Evolutionary conservation across 2,329 filamentous ascomycete genomes (phyloP).

Genomic region (Boeremia lycopersici): DNA sequence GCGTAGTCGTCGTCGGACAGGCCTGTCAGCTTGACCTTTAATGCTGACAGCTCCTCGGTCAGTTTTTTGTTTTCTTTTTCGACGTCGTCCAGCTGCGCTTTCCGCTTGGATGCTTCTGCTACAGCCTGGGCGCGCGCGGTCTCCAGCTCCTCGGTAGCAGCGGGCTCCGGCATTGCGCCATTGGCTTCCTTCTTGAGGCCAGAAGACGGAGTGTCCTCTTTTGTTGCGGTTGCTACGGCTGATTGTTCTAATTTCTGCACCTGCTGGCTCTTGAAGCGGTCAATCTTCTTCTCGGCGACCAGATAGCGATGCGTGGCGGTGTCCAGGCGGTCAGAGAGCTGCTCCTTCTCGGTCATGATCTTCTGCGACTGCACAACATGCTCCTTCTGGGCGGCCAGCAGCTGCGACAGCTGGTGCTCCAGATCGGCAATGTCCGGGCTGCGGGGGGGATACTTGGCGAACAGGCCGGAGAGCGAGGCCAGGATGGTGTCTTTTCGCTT

Average conservation of each 20-base stretch:
- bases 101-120: slow-evolving; percentile 79
- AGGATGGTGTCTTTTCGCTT: slow-evolving; percentile 78
- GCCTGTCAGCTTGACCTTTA: slow-evolving; percentile 71
- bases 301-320: slow-evolving; percentile 89
- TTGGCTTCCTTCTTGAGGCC: slow-evolving; percentile 61
- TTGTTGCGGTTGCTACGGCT: slow-evolving; percentile 55
- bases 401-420: slow-evolving; percentile 74
- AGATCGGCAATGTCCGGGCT: slow-evolving; percentile 74
- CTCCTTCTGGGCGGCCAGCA: slow-evolving; percentile 83
- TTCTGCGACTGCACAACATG: slow-evolving; percentile 77
- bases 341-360: slow-evolving; percentile 77
- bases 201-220: slow-evolving; percentile 51
- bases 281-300: slow-evolving; percentile 92
- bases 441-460: slow-evolving; percentile 57
- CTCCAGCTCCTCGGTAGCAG: slow-evolving; percentile 70
- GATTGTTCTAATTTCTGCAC: slow-evolving; percentile 93
- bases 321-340: slow-evolving; percentile 84
- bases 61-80: slow-evolving; percentile 77
- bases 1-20: slow-evolving; percentile 92
- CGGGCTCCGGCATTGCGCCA: slow-evolving; percentile 62
- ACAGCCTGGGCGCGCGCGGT: slow-evolving; percentile 77
- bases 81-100: slow-evolving; percentile 82
- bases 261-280: slow-evolving; percentile 84
- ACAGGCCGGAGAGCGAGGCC: slow-evolving; percentile 72
- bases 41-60: slow-evolving; percentile 77